Conservation (phyloP, 2,329 filamentous ascomycete genomes). For the Penicillium sp. region DNA sequence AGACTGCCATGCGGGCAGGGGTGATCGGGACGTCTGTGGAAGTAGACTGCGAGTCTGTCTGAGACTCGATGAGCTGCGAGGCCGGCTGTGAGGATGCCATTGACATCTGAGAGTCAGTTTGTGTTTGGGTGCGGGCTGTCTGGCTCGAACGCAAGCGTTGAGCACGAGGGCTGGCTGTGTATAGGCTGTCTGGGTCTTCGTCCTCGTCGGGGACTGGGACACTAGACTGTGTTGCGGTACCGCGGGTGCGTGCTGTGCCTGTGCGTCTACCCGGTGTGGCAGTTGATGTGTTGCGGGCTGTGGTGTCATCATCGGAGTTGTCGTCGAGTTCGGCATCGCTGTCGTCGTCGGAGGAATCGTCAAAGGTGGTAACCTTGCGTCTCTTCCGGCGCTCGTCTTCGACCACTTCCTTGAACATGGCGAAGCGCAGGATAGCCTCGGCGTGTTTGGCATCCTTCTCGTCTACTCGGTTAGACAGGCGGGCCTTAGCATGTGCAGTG, state of each 20-base stretch:
- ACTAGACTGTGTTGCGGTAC: constrained; percentile 38
- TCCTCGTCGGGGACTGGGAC: constrained; percentile 50
- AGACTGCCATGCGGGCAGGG: constrained; percentile 65
- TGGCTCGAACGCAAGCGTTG: constrained; percentile 38
- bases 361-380: constrained; percentile 69
- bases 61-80: constrained; percentile 65
- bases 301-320: constrained; percentile 29
- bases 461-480: constrained; percentile 83
- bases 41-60: constrained; percentile 43
- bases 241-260: constrained; percentile 35
- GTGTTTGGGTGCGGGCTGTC: constrained; percentile 43
- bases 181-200: constrained; percentile 54
- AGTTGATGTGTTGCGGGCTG: constrained; percentile 24
- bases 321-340: constrained; percentile 43
- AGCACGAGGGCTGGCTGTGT: constrained; percentile 52
- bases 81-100: constrained; percentile 77
- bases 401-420: constrained; percentile 94
- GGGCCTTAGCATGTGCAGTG: constrained; percentile 90
- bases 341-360: constrained; percentile 57
- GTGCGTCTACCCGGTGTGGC: constrained; percentile 32
- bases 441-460: constrained; percentile 85
- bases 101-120: constrained; percentile 58
- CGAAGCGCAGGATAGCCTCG: constrained; percentile 87
- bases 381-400: constrained; percentile 76
- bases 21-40: constrained; percentile 43